Conservation (phyloP, 345 rosid species). For the Euphorbia tirucalli region DNA sequence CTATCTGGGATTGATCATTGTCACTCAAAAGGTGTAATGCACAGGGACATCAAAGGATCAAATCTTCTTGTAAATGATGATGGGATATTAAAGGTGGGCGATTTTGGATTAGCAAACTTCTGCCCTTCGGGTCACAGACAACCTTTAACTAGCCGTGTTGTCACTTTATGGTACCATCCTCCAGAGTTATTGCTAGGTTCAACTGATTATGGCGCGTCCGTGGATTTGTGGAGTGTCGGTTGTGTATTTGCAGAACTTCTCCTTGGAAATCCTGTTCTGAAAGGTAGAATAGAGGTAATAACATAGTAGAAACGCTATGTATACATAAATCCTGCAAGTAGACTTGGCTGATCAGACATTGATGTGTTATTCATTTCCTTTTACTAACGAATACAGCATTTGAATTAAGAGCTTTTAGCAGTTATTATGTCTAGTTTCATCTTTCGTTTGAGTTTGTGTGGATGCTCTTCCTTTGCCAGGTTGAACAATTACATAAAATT, state of each 20-base stretch:
- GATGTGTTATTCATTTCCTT: neutral
- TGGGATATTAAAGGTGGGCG: conserved; percentile 86
- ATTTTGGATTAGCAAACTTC: conserved; percentile 95
- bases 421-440: neutral
- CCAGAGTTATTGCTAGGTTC: conserved; percentile 94
- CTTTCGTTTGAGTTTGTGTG: neutral
- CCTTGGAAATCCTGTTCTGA: conserved; percentile 77
- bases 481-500: conserved; percentile 91
- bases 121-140: conserved; percentile 47
- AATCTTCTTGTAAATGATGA: conserved; percentile 91
- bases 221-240: conserved; percentile 98
- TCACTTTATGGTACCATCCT: conserved; percentile 98
- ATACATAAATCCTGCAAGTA: neutral
- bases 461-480: conserved; percentile 43
- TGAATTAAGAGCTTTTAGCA: neutral
- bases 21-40: conserved; percentile 86
- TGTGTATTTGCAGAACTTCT: conserved; percentile 96
- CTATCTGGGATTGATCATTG: conserved; percentile 89
- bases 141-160: conserved; percentile 97
- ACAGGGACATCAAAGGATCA: conserved; percentile 94
- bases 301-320: neutral
- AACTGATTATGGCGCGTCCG: conserved; percentile 80
- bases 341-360: neutral
- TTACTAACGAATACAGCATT: neutral
- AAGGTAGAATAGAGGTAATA: conserved; percentile 94